These are phyloP conservation scores for Jatropha podagrica DNA, from an alignment of 441 rosid species.

Conservation along the genomic window DNA sequence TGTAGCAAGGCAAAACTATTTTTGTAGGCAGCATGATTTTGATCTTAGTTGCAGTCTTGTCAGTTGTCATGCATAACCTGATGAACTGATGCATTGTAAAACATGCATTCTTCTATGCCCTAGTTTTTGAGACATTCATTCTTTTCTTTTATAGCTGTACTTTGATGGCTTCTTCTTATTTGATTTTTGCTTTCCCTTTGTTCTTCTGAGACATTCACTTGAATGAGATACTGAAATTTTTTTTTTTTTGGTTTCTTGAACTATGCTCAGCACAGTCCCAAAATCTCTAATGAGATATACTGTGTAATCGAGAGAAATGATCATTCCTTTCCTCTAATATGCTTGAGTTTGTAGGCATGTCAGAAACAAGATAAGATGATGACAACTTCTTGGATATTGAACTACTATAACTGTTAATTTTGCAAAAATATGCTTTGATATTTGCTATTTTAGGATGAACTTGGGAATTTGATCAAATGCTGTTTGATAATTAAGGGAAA, in stretches of 20 bases:
- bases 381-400: neutral
- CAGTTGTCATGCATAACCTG: neutral
- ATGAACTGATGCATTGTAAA: neutral
- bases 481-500: neutral
- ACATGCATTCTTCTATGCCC: neutral
- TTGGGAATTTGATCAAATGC: neutral
- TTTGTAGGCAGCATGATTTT: neutral
- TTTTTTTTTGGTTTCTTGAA: neutral
- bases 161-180: neutral
- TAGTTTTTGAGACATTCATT: neutral
- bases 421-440: neutral
- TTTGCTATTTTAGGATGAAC: neutral
- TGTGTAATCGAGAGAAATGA: neutral
- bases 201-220: neutral
- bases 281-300: neutral
- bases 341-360: neutral
- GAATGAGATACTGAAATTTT: neutral
- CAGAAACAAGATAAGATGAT: neutral
- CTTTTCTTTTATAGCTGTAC: neutral
- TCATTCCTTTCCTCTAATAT: neutral
- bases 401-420: neutral
- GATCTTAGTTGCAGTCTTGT: neutral
- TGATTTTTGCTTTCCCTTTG: neutral
- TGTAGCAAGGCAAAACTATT: neutral
- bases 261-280: neutral